phyloP scores from a whole-genome alignment of 2,329 filamentous ascomycete species.

The Bipolaris oryzae region DNA sequence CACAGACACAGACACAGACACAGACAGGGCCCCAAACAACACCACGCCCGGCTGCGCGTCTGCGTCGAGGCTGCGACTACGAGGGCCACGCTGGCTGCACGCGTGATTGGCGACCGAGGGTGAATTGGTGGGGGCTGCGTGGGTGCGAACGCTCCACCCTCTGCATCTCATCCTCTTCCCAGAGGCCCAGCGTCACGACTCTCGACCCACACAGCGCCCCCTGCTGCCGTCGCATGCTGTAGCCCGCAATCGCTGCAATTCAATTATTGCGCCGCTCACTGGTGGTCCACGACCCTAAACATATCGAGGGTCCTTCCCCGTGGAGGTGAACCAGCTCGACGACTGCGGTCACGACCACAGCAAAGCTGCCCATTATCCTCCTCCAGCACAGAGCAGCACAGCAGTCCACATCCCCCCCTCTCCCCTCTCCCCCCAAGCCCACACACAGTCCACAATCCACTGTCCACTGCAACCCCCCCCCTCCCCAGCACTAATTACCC shows the following conservation, averaged over 20 bases:
- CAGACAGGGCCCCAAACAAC: constrained; percentile 11
- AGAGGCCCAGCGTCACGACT: constrained; percentile 20
- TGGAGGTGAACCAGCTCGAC: constrained; percentile 15
- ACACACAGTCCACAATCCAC: not conserved
- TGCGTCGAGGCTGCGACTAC: constrained; percentile 17
- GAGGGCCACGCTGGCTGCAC: constrained; percentile 10
- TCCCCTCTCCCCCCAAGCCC: not conserved
- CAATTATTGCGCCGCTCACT: constrained; percentile 35
- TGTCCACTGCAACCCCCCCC: not conserved
- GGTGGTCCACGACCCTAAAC: constrained; percentile 12
- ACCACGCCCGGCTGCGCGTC: constrained; percentile 18
- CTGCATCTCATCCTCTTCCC: constrained; percentile 20
- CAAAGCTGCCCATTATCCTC: not conserved
- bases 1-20: too few relatives aligned
- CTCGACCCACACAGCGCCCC: constrained; percentile 31
- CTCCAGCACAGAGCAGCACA: not conserved
- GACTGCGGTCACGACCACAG: constrained; percentile 14
- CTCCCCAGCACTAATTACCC: constrained; percentile 12
- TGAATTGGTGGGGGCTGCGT: constrained; percentile 26
- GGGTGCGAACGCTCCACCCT: constrained; percentile 24
- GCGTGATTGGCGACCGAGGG: constrained; percentile 18
- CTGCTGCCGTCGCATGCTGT: constrained; percentile 32
- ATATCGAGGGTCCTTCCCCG: constrained; percentile 23
- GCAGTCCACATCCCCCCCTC: not conserved
- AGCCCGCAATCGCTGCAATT: constrained; percentile 25